Evolutionary conservation across 345 rosid genomes (phyloP), one percentile per base, ranked within the genome.

Genomic region (Kandelia obovata): DNA sequence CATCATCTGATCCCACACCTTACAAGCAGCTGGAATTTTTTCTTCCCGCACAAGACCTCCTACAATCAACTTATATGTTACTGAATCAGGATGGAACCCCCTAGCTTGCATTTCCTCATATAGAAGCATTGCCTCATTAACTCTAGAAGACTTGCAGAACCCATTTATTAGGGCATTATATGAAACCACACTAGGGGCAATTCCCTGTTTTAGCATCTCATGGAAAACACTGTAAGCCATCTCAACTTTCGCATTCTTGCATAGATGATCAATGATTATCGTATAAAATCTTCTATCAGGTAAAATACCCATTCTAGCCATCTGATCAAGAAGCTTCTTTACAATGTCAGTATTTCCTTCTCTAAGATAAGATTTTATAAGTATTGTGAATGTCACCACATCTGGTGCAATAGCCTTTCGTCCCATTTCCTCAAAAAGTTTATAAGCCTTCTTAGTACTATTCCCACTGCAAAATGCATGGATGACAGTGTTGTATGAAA

Each of bases 1-100:
- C 99, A 95, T 95, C 99, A 95, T 95, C 81, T 86, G 84, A 85
- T 90, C 98, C 99, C 99, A 95, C 70, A 92, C 73, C 76, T 71
- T 81, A 83, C 85, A 88, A 73, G 98, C 99, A 55, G 65, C 34
- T 32, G 86, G 69, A 64, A 87, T 47, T 62, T 85, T 83, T 71
- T 83, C 87, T 76, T 85, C 92, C 73, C 75, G 73, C 58, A 92
- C 53, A 64, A 92, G 98, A 58, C 94, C 93, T 72, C 87, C 79
- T 73, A 95, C 87, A 58, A 95, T 80, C 83, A 95, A 84, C 74
- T 90, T 92, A 71, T 84, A 95, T 55, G 98, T 92, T 39, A 84
- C 81, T 71, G 88, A 88, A 62, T 95, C 98, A 11, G 99, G 98
- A 82, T 75, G 78, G 43, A 75, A 79, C 57, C 87, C 86, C 68